Conservation (phyloP, 768 basidiomycete species). For the Phaffia tasmanica region DNA sequence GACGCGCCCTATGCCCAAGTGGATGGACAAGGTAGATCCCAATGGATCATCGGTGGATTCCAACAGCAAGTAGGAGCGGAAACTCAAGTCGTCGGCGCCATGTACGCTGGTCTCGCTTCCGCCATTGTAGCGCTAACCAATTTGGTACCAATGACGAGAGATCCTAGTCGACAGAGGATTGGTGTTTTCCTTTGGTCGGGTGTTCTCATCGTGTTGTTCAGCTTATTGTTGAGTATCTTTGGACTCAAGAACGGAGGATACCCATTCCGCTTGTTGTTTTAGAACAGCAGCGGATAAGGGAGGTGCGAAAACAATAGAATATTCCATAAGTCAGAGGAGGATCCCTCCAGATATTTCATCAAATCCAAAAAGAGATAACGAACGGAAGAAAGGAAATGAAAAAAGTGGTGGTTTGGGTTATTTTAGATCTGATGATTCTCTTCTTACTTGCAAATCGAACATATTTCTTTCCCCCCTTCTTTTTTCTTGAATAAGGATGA, state of each 20-base stretch:
- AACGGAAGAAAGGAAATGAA: no score
- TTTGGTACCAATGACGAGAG: slow-evolving; percentile 54
- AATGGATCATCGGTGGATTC: slow-evolving; percentile 78
- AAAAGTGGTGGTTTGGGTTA: no score
- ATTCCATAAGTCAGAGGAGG: no score
- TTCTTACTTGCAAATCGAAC: no score
- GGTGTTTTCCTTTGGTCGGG: slow-evolving; percentile 84
- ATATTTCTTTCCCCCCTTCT: no score
- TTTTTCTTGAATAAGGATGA: no score
- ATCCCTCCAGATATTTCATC: no score
- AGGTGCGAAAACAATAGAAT: no score
- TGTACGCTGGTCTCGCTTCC: slow-evolving; percentile 71
- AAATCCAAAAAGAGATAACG: no score
- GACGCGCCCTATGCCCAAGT: slow-evolving; percentile 55
- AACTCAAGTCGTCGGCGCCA: slow-evolving; percentile 67
- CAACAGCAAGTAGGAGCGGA: slow-evolving; percentile 88
- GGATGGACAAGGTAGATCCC: slow-evolving; percentile 41
- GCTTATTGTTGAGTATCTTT: slow-evolving; percentile 74
- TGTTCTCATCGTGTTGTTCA: slow-evolving; percentile 73
- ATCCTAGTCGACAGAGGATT: slow-evolving; percentile 59
- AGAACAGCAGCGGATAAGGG: no score
- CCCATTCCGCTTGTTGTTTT: no score
- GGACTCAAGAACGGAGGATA: slow-evolving; percentile 64
- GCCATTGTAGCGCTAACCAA: slow-evolving; percentile 66
- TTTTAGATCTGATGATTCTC: no score